Evolutionary conservation across 2,329 filamentous ascomycete species (phyloP).

Genomic region (Cladosporium halotolerans): DNA sequence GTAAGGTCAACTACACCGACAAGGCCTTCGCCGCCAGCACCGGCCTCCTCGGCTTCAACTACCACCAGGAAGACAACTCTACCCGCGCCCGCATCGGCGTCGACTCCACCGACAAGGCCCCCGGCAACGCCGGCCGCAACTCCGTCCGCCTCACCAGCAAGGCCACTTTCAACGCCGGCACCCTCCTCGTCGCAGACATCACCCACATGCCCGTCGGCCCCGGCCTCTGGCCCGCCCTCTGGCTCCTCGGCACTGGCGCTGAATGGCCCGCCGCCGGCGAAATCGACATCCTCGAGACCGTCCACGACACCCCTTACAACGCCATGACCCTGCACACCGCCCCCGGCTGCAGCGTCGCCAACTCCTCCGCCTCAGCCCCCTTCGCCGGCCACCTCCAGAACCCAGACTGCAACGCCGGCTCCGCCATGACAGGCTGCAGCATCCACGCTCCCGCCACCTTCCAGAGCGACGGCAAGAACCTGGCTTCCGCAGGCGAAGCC

Average conservation of each 20-base stretch:
- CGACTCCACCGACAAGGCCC: slow-evolving; percentile 33
- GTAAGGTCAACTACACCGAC: slow-evolving; percentile 23
- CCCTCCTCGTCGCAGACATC: slow-evolving; percentile 46
- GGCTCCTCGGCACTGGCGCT: slow-evolving; percentile 29
- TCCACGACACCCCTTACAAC: slow-evolving; percentile 38
- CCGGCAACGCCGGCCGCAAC: slow-evolving; percentile 34
- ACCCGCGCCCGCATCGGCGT: slow-evolving; percentile 41
- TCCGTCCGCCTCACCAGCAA: slow-evolving; percentile 45
- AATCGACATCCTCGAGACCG: slow-evolving; percentile 46
- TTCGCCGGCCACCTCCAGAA: slow-evolving; percentile 19
- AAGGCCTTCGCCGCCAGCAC: slow-evolving; percentile 31
- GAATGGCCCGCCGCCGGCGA: slow-evolving; percentile 40
- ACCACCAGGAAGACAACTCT: slow-evolving; percentile 26
- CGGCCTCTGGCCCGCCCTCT: slow-evolving; percentile 48
- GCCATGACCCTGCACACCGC: slow-evolving; percentile 44
- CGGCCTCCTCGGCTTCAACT: slow-evolving; percentile 36
- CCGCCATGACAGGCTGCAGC: slow-evolving; percentile 38
- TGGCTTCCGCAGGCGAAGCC: slow-evolving; percentile 38
- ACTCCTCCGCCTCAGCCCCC: slow-evolving; percentile 23
- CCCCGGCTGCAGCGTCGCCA: slow-evolving; percentile 37
- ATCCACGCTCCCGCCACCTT: slow-evolving; percentile 26
- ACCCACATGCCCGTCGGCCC: slow-evolving; percentile 47
- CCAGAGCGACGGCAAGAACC: slow-evolving; percentile 5
- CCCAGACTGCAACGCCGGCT: slow-evolving; percentile 26
- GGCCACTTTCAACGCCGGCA: slow-evolving; percentile 40